Evolutionary conservation across 108 stramenopile species (phyloP), one percentile per base, ranked within the genome.

Genomic region (Nannochloropsis salina): DNA sequence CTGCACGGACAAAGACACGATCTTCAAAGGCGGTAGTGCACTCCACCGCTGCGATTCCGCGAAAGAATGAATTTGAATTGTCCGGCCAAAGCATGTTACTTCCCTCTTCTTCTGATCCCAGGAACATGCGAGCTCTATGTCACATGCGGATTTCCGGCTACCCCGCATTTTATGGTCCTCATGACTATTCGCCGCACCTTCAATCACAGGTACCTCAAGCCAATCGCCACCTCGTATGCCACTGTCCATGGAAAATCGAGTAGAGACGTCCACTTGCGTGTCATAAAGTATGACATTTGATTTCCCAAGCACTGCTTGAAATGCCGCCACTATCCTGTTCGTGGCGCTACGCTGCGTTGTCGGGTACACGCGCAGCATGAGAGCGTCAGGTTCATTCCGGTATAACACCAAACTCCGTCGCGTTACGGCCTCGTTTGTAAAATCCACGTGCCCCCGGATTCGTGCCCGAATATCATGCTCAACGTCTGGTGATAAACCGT

Each of bases 371-470:
- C 61, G 61, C 61, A 74, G n/a, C 61, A 74, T 74, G 61, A 15
- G 61, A 15, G 61, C n/a, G 61, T 74, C 61, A n/a, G 61, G 61
- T n/a, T 74, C 8, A 8, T n/a, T 15, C 61, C 8, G 3, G 61
- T 74, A 74, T 74, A 74, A 6, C 2, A 74, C 61, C n/a, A 74
- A 74, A n/a, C 61, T 74, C 61, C 61, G 61, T n/a, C 61, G 61
- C n/a, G 61, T 74, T n/a, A 74, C 61, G 15, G 61, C 4, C 61
- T 74, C 61, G n/a, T 2, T 2, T n/a, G 20, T 74, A 74, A 74
- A 74, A 74, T 74, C 61, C 61, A n/a, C 61, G 3, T 74, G 61
- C n/a, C 61, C 61, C n/a, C 61, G 20, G n/a, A 74, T 74, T 74
- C 61, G 6, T 15, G 61, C 61, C 61, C 2, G 61, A n/a, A 74